These are phyloP conservation scores for Prunus dulcis DNA, from an alignment of 306 rosid genomes.

Conservation along the genomic window DNA sequence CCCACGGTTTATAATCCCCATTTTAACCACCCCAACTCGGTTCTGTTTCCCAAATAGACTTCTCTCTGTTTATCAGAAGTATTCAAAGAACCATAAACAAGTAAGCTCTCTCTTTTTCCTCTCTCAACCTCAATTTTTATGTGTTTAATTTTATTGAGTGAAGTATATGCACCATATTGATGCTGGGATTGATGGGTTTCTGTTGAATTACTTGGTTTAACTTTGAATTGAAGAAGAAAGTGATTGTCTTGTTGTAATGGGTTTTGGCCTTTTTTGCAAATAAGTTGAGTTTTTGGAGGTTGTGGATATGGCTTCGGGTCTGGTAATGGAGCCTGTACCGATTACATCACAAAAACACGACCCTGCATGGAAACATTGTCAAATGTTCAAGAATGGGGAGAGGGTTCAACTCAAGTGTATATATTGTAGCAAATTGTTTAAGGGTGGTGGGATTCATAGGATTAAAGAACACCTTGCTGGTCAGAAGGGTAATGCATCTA, in stretches of 20 bases:
- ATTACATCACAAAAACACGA: conserved; percentile 86
- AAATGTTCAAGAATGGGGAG: conserved; percentile 85
- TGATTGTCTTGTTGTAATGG: conserved; percentile 7
- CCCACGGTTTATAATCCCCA: conserved; percentile 34
- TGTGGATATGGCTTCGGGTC: conserved; percentile 49
- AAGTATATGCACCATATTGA: conserved; percentile 4
- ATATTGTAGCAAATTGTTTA: conserved; percentile 79
- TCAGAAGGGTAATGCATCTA: conserved; percentile 85
- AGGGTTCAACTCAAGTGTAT: conserved; percentile 76
- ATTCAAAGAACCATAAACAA: conserved; percentile 27
- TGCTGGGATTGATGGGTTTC: neutral
- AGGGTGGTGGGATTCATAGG: conserved; percentile 99
- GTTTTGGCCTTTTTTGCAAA: neutral
- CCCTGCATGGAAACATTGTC: conserved; percentile 93
- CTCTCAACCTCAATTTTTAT: neutral
- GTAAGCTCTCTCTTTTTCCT: conserved; percentile 41
- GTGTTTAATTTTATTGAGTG: neutral
- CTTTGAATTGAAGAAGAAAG: conserved; percentile 14
- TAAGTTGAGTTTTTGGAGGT: conserved; percentile 2
- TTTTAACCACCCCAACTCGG: conserved; percentile 44
- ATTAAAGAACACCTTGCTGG: conserved; percentile 94
- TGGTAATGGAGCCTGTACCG: conserved; percentile 49
- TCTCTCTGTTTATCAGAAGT: conserved; percentile 5
- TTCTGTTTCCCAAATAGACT: conserved; percentile 29
- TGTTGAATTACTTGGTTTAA: neutral